These are phyloP conservation scores for Fistulinella cinereoalba DNA, from an alignment of 1,284 basidiomycete genomes.

Conservation along the genomic window DNA sequence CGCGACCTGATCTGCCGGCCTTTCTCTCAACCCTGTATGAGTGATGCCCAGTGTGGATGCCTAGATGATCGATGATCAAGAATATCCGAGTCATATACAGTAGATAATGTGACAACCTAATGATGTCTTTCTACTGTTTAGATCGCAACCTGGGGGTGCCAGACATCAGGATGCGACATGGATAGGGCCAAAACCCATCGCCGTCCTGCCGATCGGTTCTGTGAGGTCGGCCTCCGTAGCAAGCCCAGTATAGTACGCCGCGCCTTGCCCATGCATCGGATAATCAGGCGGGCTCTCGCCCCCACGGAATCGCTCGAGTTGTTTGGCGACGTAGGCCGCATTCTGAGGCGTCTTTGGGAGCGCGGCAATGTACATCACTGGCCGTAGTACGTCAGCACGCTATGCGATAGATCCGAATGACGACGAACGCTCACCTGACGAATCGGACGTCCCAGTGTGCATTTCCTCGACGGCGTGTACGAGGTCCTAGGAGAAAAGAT, in stretches of 20 bases:
- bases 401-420: background rate
- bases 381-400: too few relatives aligned
- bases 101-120: too few relatives aligned
- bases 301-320: slow-evolving; percentile 57
- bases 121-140: too few relatives aligned
- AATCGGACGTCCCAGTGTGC: slow-evolving; percentile 68
- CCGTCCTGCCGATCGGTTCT: slow-evolving; percentile 23
- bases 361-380: slow-evolving; percentile 83
- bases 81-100: too few relatives aligned
- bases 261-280: slow-evolving; percentile 44
- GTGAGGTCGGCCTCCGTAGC: slow-evolving; percentile 23
- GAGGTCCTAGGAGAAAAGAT: slow-evolving; percentile 46
- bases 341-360: slow-evolving; percentile 70
- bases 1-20: too few relatives aligned
- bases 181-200: slow-evolving; percentile 32
- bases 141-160: too few relatives aligned
- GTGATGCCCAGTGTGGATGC: too few relatives aligned
- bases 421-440: slow-evolving; percentile 50
- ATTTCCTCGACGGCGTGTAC: slow-evolving; percentile 77
- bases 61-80: too few relatives aligned
- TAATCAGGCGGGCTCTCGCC: slow-evolving; percentile 75
- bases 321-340: slow-evolving; percentile 59
- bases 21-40: too few relatives aligned
- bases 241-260: slow-evolving; percentile 19
- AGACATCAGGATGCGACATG: slow-evolving; percentile 15